These are phyloP conservation scores for Sporothrix schenckii DNA, from an alignment of 2,329 filamentous ascomycete species.

Conservation along the genomic window DNA sequence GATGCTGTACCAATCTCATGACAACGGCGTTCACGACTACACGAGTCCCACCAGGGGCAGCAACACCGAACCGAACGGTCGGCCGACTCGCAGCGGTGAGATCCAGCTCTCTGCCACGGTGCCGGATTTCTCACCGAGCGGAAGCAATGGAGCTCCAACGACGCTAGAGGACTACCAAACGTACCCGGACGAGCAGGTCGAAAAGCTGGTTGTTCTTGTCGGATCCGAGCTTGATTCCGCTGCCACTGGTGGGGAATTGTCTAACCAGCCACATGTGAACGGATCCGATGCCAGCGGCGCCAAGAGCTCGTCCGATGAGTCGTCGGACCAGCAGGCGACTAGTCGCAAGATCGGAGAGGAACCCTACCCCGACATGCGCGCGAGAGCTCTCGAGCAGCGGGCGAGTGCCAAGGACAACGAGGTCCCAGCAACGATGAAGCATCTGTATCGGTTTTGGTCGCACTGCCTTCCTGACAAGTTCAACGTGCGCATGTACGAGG, in stretches of 20 bases:
- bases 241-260: neutral
- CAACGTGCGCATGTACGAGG: slow-evolving; percentile 73
- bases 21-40: slow-evolving; percentile 23
- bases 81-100: slow-evolving; percentile 47
- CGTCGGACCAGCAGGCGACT: neutral
- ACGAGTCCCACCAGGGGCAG: slow-evolving; percentile 40
- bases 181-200: slow-evolving; percentile 41
- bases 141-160: slow-evolving; percentile 34
- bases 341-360: slow-evolving; percentile 26
- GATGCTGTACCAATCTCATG: slow-evolving; percentile 41
- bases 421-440: slow-evolving; percentile 61
- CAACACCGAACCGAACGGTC: slow-evolving; percentile 46
- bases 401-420: slow-evolving; percentile 43
- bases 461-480: slow-evolving; percentile 73
- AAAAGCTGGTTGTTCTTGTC: slow-evolving; percentile 41
- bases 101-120: slow-evolving; percentile 64
- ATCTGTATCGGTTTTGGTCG: slow-evolving; percentile 75
- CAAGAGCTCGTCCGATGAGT: slow-evolving; percentile 6
- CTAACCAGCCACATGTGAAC: slow-evolving; percentile 10
- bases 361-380: slow-evolving; percentile 45
- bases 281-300: slow-evolving; percentile 10
- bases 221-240: slow-evolving; percentile 34
- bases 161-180: slow-evolving; percentile 43
- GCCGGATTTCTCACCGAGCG: slow-evolving; percentile 60
- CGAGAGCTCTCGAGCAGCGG: slow-evolving; percentile 47